Conservation (phyloP, 225 moss, liverwort and hornwort genomes). For the Marchantia polymorpha region DNA sequence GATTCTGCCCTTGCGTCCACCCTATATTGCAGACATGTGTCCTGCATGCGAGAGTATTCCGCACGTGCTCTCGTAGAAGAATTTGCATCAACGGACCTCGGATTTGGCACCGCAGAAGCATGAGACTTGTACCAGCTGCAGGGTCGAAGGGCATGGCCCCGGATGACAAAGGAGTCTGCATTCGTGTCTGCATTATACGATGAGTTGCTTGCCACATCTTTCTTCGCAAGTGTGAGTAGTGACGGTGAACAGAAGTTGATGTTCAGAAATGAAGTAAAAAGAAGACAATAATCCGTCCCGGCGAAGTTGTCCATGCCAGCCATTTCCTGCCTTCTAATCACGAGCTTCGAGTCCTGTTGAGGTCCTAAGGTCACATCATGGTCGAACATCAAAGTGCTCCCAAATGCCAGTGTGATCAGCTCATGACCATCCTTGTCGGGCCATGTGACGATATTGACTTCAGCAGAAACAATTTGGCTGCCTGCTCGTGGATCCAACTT, state of each 20-base stretch:
- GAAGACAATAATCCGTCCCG: conserved; percentile 28
- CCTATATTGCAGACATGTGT: conserved; percentile 80
- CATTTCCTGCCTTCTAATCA: conserved; percentile 32
- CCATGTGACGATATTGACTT: conserved; percentile 31
- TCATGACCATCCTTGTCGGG: conserved; percentile 35
- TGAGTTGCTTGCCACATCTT: conserved; percentile 59
- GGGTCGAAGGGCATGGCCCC: conserved; percentile 86
- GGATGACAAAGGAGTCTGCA: conserved; percentile 89
- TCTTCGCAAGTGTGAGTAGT: conserved; percentile 90
- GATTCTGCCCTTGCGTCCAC: conserved; percentile 69
- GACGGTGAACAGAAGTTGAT: too few species aligned
- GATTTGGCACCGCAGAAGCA: conserved; percentile 71
- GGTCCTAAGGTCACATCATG: conserved; percentile 40
- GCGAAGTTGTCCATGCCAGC: conserved; percentile 29
- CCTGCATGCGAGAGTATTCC: conserved; percentile 57
- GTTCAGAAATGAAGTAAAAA: conserved; percentile 35
- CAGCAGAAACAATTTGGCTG: too few species aligned
- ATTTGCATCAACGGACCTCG: conserved; percentile 73
- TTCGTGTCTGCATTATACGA: conserved; percentile 74
- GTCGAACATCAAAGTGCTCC: conserved; percentile 39
- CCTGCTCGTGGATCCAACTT: too few species aligned
- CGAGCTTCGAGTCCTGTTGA: conserved; percentile 17
- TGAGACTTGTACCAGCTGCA: conserved; percentile 50
- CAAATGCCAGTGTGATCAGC: conserved; percentile 24
- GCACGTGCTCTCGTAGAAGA: conserved; percentile 70